Conservation (phyloP, 2,329 filamentous ascomycete genomes). For the Endothia cerciana region DNA sequence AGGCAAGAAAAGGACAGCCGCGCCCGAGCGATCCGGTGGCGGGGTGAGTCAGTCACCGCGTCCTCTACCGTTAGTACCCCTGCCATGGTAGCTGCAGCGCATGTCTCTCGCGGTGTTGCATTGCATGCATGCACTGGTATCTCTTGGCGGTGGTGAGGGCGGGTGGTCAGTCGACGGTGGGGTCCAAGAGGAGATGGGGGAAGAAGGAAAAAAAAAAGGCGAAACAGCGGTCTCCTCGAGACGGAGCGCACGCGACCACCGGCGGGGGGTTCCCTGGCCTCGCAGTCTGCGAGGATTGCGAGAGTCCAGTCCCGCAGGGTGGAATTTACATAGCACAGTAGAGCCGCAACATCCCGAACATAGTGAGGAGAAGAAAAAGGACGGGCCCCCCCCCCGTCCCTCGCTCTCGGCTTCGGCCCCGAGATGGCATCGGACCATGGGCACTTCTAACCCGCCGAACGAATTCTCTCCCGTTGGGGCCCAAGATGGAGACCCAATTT, state of each 20-base stretch:
- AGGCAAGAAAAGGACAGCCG: neutral
- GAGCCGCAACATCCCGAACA: too few species aligned
- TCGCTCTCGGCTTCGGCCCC: neutral
- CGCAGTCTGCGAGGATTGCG: neutral
- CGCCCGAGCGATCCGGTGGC: neutral
- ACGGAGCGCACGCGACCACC: neutral
- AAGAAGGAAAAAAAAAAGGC: neutral
- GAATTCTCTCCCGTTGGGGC: neutral
- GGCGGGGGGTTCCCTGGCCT: too few species aligned
- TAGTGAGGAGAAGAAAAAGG: too few species aligned
- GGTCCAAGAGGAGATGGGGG: neutral
- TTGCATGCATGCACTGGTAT: neutral
- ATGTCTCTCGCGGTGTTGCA: neutral
- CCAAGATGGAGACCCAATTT: constrained; percentile 1
- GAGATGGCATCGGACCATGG: neutral
- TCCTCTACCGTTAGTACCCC: neutral
- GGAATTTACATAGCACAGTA: too few species aligned
- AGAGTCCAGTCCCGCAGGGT: neutral
- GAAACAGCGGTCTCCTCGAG: neutral
- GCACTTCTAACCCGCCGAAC: neutral
- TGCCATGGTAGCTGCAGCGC: neutral
- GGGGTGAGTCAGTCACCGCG: neutral
- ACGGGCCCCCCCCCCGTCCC: neutral
- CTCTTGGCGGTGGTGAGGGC: neutral
- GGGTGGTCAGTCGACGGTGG: neutral